These are phyloP conservation scores for Sedum album DNA, from an alignment of 164 flowering plant species.

Conservation along the genomic window DNA sequence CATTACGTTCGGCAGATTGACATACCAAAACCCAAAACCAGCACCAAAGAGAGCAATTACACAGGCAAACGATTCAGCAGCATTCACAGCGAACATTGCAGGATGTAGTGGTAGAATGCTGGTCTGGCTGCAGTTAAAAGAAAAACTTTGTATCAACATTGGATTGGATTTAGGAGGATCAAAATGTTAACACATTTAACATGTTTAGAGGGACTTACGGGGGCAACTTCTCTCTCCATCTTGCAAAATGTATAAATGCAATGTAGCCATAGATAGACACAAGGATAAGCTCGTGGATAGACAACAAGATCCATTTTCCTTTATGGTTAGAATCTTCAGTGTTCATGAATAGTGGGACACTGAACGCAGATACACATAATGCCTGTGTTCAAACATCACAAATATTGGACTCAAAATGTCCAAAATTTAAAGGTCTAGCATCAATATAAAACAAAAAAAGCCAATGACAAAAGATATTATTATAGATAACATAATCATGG, in stretches of 20 bases:
- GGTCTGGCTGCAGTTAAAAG: conserved; percentile 56
- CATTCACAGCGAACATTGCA: conserved; percentile 53
- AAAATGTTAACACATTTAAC: background rate
- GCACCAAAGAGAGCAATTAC: conserved; percentile 41
- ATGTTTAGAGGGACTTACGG: conserved; percentile 29
- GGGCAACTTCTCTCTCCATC: conserved; percentile 76
- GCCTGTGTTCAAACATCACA: conserved; percentile 26
- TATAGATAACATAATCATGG: background rate
- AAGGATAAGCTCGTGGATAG: conserved; percentile 41
- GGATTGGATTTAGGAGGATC: background rate
- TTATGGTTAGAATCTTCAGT: conserved; percentile 22
- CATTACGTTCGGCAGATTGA: no score
- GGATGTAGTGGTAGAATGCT: conserved; percentile 66
- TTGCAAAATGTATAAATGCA: conserved; percentile 50
- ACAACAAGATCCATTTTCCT: conserved; percentile 57
- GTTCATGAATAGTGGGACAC: conserved; percentile 56
- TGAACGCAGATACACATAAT: conserved; percentile 60
- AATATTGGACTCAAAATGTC: no score
- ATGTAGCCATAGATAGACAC: conserved; percentile 50
- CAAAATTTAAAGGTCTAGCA: background rate
- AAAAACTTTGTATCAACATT: background rate
- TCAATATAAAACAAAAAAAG: background rate
- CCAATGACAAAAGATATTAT: background rate
- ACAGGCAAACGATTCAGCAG: conserved; percentile 41
- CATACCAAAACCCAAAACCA: conserved; percentile 69